phyloP scores from a whole-genome alignment of 1,284 basidiomycete genomes.

The Mycena citricolor region DNA sequence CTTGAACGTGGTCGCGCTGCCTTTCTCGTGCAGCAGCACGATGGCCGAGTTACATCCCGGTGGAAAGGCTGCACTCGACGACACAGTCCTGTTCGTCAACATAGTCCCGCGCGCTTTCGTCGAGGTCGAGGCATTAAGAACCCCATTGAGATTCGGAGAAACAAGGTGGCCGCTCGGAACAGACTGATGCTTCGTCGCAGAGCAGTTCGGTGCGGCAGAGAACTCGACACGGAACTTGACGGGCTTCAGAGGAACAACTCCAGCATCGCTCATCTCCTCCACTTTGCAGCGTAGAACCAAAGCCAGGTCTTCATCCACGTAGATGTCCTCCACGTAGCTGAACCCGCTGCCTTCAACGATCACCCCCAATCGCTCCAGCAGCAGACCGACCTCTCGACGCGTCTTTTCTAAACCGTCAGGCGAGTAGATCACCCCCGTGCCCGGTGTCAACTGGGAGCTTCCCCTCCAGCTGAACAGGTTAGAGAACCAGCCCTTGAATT shows the following conservation, averaged over 20 bases:
- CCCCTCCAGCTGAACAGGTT: constrained; percentile 76
- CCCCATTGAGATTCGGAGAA: constrained; percentile 18
- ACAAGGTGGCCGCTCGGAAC: constrained; percentile 16
- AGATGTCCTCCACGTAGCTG: constrained; percentile 25
- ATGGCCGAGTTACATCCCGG: constrained; percentile 48
- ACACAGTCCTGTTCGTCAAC: constrained; percentile 12
- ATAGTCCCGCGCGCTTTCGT: constrained; percentile 18
- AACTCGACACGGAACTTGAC: constrained; percentile 48
- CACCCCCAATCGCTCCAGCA: constrained; percentile 71
- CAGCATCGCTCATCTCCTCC: constrained; percentile 47
- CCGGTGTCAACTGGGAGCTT: constrained; percentile 24
- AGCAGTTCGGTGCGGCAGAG: constrained; percentile 26
- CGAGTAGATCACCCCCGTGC: constrained; percentile 66
- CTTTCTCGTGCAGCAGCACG: constrained; percentile 85
- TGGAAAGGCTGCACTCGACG: constrained; percentile 53
- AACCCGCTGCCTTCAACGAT: constrained; percentile 39
- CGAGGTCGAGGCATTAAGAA: constrained; percentile 1
- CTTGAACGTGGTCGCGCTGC: constrained; percentile 80
- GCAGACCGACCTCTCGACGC: constrained; percentile 58
- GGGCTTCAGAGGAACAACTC: constrained; percentile 37
- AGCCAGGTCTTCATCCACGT: constrained; percentile 30
- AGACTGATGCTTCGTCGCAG: constrained; percentile 16
- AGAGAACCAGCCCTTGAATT: constrained; percentile 82
- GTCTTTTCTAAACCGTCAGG: constrained; percentile 61
- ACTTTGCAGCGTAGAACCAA: constrained; percentile 63